phyloP scores from a whole-genome alignment of 202 grass and related monocot genomes.

The Saccharum hybrid region DNA sequence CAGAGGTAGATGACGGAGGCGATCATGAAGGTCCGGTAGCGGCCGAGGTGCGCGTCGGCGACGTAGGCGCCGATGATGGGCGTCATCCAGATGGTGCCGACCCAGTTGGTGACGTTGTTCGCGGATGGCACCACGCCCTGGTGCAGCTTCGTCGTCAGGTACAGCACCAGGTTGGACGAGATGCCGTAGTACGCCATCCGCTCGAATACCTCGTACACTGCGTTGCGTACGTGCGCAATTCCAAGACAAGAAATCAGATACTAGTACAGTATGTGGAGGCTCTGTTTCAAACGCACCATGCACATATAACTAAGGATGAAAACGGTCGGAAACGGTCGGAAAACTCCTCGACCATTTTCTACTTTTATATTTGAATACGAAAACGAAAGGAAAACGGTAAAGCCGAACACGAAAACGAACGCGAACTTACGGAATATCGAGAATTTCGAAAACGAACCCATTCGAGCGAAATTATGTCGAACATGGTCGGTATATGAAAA shows the following conservation, averaged over 20 bases:
- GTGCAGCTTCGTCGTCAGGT: conserved; percentile 80
- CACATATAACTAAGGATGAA: too few relatives aligned
- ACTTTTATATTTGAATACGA: too few relatives aligned
- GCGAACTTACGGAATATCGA: too few relatives aligned
- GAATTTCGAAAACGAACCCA: too few relatives aligned
- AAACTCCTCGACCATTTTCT: too few relatives aligned
- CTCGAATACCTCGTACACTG: conserved; percentile 97
- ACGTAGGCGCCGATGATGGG: conserved; percentile 86
- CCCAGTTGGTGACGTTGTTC: conserved; percentile 98
- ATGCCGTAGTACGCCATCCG: conserved; percentile 94
- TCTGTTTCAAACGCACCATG: background rate
- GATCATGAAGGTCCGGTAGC: conserved; percentile 83
- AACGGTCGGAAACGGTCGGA: too few relatives aligned
- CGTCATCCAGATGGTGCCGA: conserved; percentile 91
- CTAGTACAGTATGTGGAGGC: too few relatives aligned
- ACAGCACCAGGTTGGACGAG: conserved; percentile 89
- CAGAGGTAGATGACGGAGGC: conserved; percentile 76
- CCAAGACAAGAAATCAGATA: background rate
- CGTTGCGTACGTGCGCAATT: background rate
- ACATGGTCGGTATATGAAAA: too few relatives aligned
- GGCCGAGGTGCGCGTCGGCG: conserved; percentile 92
- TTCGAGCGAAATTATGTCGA: too few relatives aligned
- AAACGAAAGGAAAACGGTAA: too few relatives aligned
- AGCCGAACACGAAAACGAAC: too few relatives aligned
- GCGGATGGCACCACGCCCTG: conserved; percentile 78